phyloP scores from a whole-genome alignment of 768 basidiomycete genomes.

The Termitomyces bulborhizus region DNA sequence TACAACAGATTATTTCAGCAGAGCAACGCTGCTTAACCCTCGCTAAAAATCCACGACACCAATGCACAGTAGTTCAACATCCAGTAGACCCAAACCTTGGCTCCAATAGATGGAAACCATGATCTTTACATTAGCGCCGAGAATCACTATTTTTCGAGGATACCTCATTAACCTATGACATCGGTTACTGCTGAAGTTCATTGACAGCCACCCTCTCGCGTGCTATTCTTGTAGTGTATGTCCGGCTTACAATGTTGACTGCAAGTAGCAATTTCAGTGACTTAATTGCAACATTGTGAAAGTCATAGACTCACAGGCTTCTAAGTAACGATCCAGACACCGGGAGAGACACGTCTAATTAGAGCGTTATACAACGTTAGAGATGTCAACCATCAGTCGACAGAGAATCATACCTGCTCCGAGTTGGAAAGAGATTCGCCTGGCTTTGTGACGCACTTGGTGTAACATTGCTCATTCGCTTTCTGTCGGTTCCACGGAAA shows the following conservation, averaged over 20 bases:
- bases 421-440: constrained; percentile 59
- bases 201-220: constrained; percentile 22
- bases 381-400: not conserved
- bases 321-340: constrained; percentile 80
- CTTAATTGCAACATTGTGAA: not conserved
- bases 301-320: constrained; percentile 59
- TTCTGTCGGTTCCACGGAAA: constrained; percentile 39
- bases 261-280: not conserved
- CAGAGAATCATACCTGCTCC: constrained; percentile 50
- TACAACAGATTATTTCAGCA: constrained; percentile 6
- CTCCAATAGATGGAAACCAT: not conserved
- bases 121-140: not conserved
- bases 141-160: not conserved
- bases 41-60: not conserved
- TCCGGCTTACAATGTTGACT: constrained; percentile 76
- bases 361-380: not conserved
- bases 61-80: not conserved
- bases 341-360: constrained; percentile 66
- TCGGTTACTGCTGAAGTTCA: constrained; percentile 2
- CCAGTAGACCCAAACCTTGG: not conserved
- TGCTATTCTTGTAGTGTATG: constrained; percentile 59
- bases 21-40: not conserved
- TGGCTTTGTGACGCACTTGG: constrained; percentile 75
- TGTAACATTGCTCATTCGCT: constrained; percentile 72
- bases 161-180: not conserved